These are phyloP conservation scores for Phytophthora kernoviae DNA, from an alignment of 352 stramenopile genomes.

Conservation along the genomic window DNA sequence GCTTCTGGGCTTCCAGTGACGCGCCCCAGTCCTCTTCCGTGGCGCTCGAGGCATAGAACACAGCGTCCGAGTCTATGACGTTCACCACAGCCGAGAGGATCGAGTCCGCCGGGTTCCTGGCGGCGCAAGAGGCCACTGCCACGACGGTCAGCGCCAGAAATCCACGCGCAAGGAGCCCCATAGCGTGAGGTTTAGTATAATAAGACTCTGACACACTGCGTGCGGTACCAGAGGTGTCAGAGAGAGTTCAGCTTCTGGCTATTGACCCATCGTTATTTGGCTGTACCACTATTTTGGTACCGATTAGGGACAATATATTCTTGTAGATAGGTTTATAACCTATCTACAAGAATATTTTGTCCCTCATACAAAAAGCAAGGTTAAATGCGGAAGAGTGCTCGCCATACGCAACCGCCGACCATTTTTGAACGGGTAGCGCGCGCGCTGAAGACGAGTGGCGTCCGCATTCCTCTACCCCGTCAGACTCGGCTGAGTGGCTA, in stretches of 20 bases:
- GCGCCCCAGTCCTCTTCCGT: slow-evolving; percentile 59
- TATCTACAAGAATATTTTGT: not conserved
- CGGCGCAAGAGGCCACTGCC: slow-evolving; percentile 2
- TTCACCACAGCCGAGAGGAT: slow-evolving; percentile 62
- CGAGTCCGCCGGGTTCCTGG: slow-evolving; percentile 38
- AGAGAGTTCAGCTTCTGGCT: not conserved
- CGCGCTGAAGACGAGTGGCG: slow-evolving; percentile 30
- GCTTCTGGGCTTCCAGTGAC: slow-evolving; percentile 51
- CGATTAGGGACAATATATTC: too few relatives aligned
- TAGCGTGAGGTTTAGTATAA: slow-evolving; percentile 8
- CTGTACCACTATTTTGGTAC: too few relatives aligned
- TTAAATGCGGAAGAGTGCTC: slow-evolving; percentile 1
- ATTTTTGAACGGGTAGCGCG: slow-evolving; percentile 33
- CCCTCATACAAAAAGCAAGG: not conserved
- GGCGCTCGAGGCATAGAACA: slow-evolving; percentile 64
- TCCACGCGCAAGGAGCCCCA: slow-evolving; percentile 16
- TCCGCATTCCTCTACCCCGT: slow-evolving; percentile 5
- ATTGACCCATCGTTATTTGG: not conserved
- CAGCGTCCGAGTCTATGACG: slow-evolving; percentile 53
- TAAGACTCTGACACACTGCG: slow-evolving; percentile 14
- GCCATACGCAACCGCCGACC: slow-evolving; percentile 3
- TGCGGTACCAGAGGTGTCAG: not conserved
- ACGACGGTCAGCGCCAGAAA: slow-evolving; percentile 15
- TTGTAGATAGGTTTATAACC: not conserved
- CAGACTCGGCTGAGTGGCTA: slow-evolving; percentile 18